Base-by-base conservation (phyloP, 2,329 filamentous ascomycete species). In the Ceratocystis diversiconidia region DNA sequence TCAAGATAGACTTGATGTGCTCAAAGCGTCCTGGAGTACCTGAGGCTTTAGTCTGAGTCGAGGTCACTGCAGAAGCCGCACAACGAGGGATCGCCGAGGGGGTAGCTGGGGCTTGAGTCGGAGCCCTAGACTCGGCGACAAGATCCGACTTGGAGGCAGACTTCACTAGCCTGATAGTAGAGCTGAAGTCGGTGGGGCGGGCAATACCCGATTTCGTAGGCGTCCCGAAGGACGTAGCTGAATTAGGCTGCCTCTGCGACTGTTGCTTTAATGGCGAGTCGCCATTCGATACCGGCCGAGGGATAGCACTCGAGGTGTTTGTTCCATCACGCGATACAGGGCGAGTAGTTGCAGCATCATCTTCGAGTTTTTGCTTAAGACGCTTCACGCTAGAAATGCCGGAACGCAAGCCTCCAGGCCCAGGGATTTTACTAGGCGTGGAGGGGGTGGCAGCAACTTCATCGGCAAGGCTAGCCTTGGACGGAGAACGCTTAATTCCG, bases 321-420 rank as follows among this genome's bases (percentile, higher is more conserved):
- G 22, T 30, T 4, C 72, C 76, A 66, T 82, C 79, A 32, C 78
- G 77, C 15, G 85, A 85, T 8, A 78, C 72, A 6, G 86, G 85
- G 52, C 87, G 84, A 61, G 79, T 77, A 41, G 81, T 82, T 8
- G 89, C 87, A 17, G 83, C 80, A 74, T 94, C 89, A 66, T 92
- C 88, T 1, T 82, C 79, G 55, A 83, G 75, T 59, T 79, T 80
- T 70, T 86, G 83, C 73, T 89, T 89, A 68, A 84, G 75, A 65
- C 90, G 87, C 78, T 96, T 96, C 5, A 82, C 79, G 4, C 82
- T 76, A 25, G 77, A 76, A 32, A 63, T 71, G 64, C n/a, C 65
- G 25, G 25, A n/a, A 52, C 22, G 57, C 3, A 55, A 63, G 59
- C 64, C 65, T n/a, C 61, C 66, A 17, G 48, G 60, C 36, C 46